Conservation (phyloP, 2,329 filamentous ascomycete species). For the Dactylella cylindrospora region DNA sequence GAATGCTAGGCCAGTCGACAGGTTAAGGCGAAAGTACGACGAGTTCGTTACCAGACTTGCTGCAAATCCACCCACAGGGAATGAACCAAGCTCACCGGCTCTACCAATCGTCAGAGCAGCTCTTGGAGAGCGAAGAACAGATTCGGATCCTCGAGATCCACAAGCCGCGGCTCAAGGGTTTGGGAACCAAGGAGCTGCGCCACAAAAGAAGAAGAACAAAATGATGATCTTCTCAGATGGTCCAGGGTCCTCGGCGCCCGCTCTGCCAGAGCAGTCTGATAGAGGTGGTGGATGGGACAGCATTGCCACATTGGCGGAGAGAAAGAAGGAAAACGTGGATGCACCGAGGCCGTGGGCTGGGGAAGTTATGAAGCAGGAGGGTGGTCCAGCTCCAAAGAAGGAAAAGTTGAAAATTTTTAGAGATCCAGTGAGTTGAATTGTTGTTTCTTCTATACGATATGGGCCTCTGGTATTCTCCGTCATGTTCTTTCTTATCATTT, state of each 20-base stretch:
- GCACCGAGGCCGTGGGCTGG: constrained; percentile 89
- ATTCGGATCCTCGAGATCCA: constrained; percentile 67
- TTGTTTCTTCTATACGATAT: constrained; percentile 31
- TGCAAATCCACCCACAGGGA: constrained; percentile 51
- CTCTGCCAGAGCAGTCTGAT: constrained; percentile 58
- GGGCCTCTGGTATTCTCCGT: constrained; percentile 1
- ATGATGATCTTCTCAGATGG: constrained; percentile 87
- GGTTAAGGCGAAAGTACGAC: constrained; percentile 82
- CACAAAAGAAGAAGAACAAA: constrained; percentile 70
- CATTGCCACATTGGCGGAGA: constrained; percentile 80
- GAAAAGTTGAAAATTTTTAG: constrained; percentile 75
- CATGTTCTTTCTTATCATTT: neutral
- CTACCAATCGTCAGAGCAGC: constrained; percentile 80
- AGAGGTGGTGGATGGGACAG: constrained; percentile 80
- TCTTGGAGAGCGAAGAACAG: constrained; percentile 58
- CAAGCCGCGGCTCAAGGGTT: constrained; percentile 54
- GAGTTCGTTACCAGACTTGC: constrained; percentile 80
- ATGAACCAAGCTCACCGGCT: constrained; percentile 79
- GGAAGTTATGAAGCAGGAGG: constrained; percentile 71
- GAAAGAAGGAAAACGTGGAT: constrained; percentile 89
- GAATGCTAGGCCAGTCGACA: constrained; percentile 77
- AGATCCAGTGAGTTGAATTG: constrained; percentile 76
- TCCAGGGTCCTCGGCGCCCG: constrained; percentile 57
- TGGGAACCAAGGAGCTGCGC: constrained; percentile 54
- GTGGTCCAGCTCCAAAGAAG: constrained; percentile 74